These are phyloP conservation scores for Helianthus tuberosus DNA, from an alignment of 129 eudicot species.

Conservation along the genomic window DNA sequence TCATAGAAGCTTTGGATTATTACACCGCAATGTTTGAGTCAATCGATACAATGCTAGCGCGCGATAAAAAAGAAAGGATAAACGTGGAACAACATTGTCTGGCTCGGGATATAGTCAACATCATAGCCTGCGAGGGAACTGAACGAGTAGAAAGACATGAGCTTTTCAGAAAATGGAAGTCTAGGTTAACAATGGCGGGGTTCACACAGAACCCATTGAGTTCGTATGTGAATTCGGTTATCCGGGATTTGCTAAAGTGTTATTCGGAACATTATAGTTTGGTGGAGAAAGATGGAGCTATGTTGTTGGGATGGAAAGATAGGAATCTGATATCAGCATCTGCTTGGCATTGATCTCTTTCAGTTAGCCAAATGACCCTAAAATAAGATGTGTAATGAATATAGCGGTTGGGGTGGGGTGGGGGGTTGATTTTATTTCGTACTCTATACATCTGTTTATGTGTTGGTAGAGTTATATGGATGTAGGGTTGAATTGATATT, in stretches of 20 bases:
- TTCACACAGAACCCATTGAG: slow-evolving; percentile 78
- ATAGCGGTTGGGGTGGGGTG: too few species aligned
- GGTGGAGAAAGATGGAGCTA: slow-evolving; percentile 78
- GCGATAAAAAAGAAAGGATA: slow-evolving; percentile 73
- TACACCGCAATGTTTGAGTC: slow-evolving; percentile 92
- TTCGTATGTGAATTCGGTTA: slow-evolving; percentile 85
- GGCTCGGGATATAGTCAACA: slow-evolving; percentile 86
- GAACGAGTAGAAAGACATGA: slow-evolving; percentile 93
- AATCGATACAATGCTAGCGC: slow-evolving; percentile 63
- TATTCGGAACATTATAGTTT: slow-evolving; percentile 84
- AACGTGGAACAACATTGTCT: slow-evolving; percentile 89
- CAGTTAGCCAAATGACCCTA: slow-evolving; percentile 5
- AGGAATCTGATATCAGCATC: slow-evolving; percentile 84
- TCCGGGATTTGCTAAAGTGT: slow-evolving; percentile 63
- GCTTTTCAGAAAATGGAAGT: slow-evolving; percentile 83
- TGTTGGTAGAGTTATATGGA: background rate
- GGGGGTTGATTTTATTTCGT: too few species aligned
- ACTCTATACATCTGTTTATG: background rate
- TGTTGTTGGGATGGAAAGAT: slow-evolving; percentile 93
- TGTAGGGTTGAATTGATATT: background rate
- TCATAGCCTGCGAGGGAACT: slow-evolving; percentile 88
- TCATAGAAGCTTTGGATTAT: slow-evolving; percentile 71
- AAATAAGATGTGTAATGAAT: background rate
- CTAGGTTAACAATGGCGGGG: slow-evolving; percentile 90
- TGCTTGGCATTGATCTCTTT: slow-evolving; percentile 72